A percentile compares a stretch with the other conserved stretches of the same genome.
phyloP scores from a whole-genome alignment of 2,329 filamentous ascomycete species.

The Aureobasidium sp. region DNA sequence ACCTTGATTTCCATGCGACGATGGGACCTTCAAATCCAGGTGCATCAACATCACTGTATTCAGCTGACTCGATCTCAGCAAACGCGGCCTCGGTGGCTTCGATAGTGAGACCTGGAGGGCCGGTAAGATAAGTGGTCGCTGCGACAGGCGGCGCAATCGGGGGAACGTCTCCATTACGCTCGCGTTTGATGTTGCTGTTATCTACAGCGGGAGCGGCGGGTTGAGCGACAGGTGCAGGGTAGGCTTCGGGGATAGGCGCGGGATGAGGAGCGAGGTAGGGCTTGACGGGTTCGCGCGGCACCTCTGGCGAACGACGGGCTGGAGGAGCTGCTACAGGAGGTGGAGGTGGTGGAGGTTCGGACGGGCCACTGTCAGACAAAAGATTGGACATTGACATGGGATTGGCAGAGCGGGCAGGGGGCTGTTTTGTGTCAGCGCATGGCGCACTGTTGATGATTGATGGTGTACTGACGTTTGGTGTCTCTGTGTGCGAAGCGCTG shows the following conservation, averaged over 20 bases:
- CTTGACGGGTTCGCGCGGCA: background rate
- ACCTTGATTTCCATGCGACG: constrained; percentile 44
- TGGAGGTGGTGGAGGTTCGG: constrained; percentile 10
- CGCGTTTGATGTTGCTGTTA: background rate
- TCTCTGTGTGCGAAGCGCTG: background rate
- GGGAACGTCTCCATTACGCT: background rate
- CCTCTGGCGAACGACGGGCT: background rate
- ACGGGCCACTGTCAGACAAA: constrained; percentile 58
- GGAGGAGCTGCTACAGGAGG: background rate
- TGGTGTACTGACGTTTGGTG: constrained; percentile 1
- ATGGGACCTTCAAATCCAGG: constrained; percentile 43
- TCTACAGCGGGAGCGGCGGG: background rate
- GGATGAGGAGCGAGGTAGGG: constrained; percentile 1
- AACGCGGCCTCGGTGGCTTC: constrained; percentile 49
- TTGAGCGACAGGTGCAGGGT: background rate
- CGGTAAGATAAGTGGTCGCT: constrained; percentile 20
- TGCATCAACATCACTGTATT: constrained; percentile 51
- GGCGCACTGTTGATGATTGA: background rate
- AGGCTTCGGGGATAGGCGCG: background rate
- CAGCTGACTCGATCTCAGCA: constrained; percentile 47
- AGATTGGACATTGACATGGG: constrained; percentile 97
- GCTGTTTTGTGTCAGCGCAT: constrained; percentile 12
- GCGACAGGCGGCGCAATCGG: background rate
- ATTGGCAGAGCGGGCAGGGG: constrained; percentile 55
- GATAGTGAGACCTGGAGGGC: constrained; percentile 27